Evolutionary conservation across 345 rosid genomes (phyloP).

Genomic region (Cardiospermum halicacabum): DNA sequence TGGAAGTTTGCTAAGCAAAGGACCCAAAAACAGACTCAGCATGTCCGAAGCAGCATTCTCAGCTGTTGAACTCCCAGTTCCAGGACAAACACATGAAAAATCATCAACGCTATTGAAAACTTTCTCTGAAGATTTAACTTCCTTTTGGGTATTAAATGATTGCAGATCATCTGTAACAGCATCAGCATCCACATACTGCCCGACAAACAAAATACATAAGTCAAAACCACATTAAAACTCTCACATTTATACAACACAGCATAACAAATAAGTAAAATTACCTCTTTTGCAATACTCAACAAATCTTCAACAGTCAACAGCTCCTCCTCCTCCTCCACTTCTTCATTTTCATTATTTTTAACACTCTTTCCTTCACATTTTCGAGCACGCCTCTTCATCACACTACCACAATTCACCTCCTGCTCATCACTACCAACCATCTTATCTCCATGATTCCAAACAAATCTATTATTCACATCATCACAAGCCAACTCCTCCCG

Average conservation of each 20-base stretch:
- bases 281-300: conserved; percentile 52
- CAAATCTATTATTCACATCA: no score
- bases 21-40: conserved; percentile 54
- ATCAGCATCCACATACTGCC: conserved; percentile 42
- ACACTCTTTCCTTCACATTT: conserved; percentile 15
- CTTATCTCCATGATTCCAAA: no score
- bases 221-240: no score
- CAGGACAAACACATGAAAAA: conserved; percentile 9
- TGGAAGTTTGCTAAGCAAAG: conserved; percentile 40
- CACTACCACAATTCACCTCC: no score
- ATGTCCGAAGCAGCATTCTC: conserved; percentile 52
- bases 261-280: not conserved
- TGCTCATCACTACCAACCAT: no score
- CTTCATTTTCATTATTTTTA: not conserved
- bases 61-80: conserved; percentile 13
- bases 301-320: conserved; percentile 49
- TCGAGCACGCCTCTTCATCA: conserved; percentile 1
- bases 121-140: not conserved
- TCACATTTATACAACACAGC: not conserved
- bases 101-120: conserved; percentile 6
- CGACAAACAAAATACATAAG: not conserved
- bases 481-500: no score
- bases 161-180: conserved; percentile 15
- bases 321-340: not conserved
- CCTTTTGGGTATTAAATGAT: not conserved